Conservation (phyloP, 257 asterid species). For the Gentiana straminea region DNA sequence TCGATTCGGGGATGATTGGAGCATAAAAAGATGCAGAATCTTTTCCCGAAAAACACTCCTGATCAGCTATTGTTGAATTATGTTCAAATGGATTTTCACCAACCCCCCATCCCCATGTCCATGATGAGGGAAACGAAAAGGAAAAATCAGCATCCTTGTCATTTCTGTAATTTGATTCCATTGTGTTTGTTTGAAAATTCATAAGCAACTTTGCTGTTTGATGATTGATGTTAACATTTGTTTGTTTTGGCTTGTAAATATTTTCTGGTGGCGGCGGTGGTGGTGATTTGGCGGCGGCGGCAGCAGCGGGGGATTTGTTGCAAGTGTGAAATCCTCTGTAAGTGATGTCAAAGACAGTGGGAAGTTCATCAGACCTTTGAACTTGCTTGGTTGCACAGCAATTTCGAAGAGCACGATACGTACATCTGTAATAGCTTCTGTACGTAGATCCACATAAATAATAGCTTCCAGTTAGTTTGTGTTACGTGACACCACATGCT, state of each 20-base stretch:
- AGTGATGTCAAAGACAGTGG: constrained; percentile 58
- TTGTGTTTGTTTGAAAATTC: constrained; percentile 28
- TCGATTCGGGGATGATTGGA: constrained; percentile 32
- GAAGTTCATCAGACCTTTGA: constrained; percentile 84
- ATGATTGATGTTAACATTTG: constrained; percentile 7
- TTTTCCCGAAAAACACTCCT: constrained; percentile 20
- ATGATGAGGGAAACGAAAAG: constrained; percentile 37
- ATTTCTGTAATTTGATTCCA: constrained; percentile 20
- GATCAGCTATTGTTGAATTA: constrained; percentile 23
- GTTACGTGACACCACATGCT: too few relatives aligned
- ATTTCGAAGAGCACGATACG: constrained; percentile 41
- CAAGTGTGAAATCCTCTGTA: constrained; percentile 72
- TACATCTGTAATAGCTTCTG: constrained; percentile 96
- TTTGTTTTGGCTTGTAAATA: constrained; percentile 26
- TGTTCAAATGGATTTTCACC: too few relatives aligned
- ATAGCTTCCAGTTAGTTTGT: too few relatives aligned
- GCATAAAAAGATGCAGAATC: constrained; percentile 28
- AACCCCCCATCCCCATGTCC: not conserved
- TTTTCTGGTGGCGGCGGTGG: constrained; percentile 25
- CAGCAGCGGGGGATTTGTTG: constrained; percentile 11
- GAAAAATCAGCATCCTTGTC: constrained; percentile 22
- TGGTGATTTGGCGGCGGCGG: constrained; percentile 8
- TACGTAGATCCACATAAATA: not conserved
- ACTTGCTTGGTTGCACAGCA: constrained; percentile 97
- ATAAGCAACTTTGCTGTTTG: constrained; percentile 27